Evolutionary conservation across 306 rosid species (phyloP).

Genomic region (Pterocarpus macrocarpus): DNA sequence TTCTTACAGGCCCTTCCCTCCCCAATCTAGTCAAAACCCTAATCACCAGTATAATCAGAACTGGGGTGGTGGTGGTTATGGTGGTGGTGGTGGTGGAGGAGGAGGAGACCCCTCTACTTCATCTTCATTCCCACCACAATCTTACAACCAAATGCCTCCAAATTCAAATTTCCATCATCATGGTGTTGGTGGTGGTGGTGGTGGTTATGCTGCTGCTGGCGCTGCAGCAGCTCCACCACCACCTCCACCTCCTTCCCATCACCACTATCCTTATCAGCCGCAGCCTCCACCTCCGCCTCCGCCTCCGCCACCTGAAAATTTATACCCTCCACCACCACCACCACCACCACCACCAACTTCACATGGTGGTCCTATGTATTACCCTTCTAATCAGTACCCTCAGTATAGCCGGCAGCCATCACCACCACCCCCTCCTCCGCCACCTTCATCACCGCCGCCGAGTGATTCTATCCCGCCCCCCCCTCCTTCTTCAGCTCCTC

Average conservation of each 20-base stretch:
- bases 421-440: conserved; percentile 59
- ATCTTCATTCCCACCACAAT: conserved; percentile 63
- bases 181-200: not conserved
- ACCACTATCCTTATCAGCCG: conserved; percentile 66
- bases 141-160: conserved; percentile 62
- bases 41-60: conserved; percentile 63
- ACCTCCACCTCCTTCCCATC: conserved; percentile 69
- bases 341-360: conserved; percentile 61
- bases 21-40: conserved; percentile 83
- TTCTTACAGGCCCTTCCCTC: conserved; percentile 92
- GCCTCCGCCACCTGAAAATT: conserved; percentile 69
- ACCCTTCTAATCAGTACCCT: conserved; percentile 68
- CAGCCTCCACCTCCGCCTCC: conserved; percentile 50
- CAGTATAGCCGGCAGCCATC: conserved; percentile 67
- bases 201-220: not conserved
- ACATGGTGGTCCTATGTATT: conserved; percentile 61
- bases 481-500: not conserved
- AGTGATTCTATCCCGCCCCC: conserved; percentile 76
- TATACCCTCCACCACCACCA: conserved; percentile 83
- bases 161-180: conserved; percentile 58
- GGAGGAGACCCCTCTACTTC: conserved; percentile 53
- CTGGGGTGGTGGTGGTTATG: conserved; percentile 65
- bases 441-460: conserved; percentile 76
- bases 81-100: conserved; percentile 9
- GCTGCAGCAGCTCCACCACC: conserved; percentile 3